Evolutionary conservation across 441 rosid genomes (phyloP), one percentile per base, ranked within the genome.

Genomic region (Gossypium lobatum): DNA sequence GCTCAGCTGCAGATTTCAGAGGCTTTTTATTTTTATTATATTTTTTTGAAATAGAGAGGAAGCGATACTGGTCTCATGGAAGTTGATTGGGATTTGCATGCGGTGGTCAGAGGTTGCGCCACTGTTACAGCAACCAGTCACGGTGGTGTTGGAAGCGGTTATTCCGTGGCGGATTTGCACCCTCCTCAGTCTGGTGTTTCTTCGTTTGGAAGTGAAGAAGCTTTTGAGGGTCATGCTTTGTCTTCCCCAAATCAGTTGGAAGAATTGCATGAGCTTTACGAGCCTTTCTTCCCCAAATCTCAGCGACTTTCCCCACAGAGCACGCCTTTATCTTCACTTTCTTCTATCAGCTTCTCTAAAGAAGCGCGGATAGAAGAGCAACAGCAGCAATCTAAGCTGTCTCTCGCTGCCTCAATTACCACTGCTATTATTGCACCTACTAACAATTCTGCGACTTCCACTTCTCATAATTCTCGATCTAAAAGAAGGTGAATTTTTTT

Each of bases 1-100:
- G 75, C 75, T 65, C 62, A 69, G 80, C 59, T 77, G 77, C 78
- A 53, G 75, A 77, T 53, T 53, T 34, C 39, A 45, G 78, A 57
- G 71, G 21, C 55, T 72, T 39, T 76, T 70, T 28, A 2, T n/a
- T 6, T 31, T 58, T 25, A 34, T 34, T 34, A 6, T 34, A 34
- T 57, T 20, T 75, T 77, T 7, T 11, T 13, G 42, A 52, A 52
- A 50, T 21, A 21, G 61, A n/a, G 71, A 28, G 34, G 6, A 28
- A 64, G 23, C 50, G 66, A 45, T 26, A 46, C 21, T 3, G 25
- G 25, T 1, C 14, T 48, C 55, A 69, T 17, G 45, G 64, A 58
- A 6, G 68, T 81, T 68, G 97, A 92, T 71, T 94, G 97, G 98
- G 97, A 92, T 89, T 95, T 94, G 72, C 89, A 89, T 64, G 98